These are phyloP conservation scores for Nyctanthes arbortristis DNA, from an alignment of 257 asterid genomes.

Conservation along the genomic window DNA sequence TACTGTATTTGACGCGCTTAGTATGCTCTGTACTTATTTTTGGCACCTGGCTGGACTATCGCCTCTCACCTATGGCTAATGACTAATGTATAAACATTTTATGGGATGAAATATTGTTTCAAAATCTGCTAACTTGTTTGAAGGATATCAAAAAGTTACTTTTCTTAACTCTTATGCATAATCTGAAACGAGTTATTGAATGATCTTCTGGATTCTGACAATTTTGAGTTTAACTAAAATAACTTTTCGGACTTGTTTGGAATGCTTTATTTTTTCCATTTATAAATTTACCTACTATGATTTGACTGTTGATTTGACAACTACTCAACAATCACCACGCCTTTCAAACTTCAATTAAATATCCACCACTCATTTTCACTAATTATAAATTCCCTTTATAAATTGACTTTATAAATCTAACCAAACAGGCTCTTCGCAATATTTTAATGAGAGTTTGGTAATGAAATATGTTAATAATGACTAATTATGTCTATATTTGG, in stretches of 20 bases:
- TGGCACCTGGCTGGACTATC: constrained; percentile 25
- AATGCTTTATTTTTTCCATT: no score
- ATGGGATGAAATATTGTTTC: constrained; percentile 3
- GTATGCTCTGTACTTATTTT: background rate
- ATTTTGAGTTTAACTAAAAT: constrained; percentile 12
- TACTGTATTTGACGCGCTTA: constrained; percentile 17
- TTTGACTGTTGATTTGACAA: no score
- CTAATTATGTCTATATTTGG: background rate
- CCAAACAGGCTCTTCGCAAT: background rate
- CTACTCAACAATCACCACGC: no score
- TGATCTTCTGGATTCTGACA: constrained; percentile 14
- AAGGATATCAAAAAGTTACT: background rate
- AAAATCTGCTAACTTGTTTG: constrained; percentile 6
- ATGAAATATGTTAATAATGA: background rate
- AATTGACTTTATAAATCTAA: background rate
- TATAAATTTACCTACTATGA: no score
- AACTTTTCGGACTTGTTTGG: constrained; percentile 3
- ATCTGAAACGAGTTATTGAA: background rate
- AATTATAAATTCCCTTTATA: no score
- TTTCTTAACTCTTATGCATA: background rate
- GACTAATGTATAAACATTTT: constrained; percentile 2
- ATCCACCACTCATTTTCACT: no score
- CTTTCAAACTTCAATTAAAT: no score
- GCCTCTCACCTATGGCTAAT: constrained; percentile 30
- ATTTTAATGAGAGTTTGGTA: constrained; percentile 4